Percentiles rank a stretch among this genome's conserved stretches.
phyloP scores from a whole-genome alignment of 257 asterid species.

The Henckelia pumila region DNA sequence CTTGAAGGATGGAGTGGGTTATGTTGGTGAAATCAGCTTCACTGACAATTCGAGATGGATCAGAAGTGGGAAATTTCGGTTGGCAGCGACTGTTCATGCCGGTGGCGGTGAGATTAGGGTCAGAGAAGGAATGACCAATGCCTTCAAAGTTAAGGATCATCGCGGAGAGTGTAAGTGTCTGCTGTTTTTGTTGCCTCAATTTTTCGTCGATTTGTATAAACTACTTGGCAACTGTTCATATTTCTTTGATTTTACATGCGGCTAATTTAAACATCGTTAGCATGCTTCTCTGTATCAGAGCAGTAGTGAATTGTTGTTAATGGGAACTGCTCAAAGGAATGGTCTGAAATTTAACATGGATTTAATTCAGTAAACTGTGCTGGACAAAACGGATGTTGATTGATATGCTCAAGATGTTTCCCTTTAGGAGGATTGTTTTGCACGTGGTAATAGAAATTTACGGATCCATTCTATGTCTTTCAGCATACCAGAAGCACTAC shows the following conservation, averaged over 20 bases:
- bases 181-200: background rate
- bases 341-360: background rate
- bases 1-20: slow-evolving; percentile 67
- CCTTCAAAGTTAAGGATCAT: slow-evolving; percentile 84
- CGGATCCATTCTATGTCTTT: slow-evolving; percentile 16
- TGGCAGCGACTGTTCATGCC: slow-evolving; percentile 47
- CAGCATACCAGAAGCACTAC: slow-evolving; percentile 76
- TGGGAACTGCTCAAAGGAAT: background rate
- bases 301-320: background rate
- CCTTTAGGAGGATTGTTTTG: background rate
- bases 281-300: background rate
- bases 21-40: slow-evolving; percentile 54
- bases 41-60: slow-evolving; percentile 95
- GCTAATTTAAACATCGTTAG: background rate
- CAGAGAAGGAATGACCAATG: slow-evolving; percentile 72
- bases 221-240: background rate
- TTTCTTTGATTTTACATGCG: background rate
- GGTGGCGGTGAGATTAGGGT: slow-evolving; percentile 34
- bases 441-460: slow-evolving; percentile 3
- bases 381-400: background rate
- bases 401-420: background rate
- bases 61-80: slow-evolving; percentile 74
- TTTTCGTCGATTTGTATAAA: background rate
- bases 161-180: slow-evolving; percentile 78
- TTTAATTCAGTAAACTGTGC: background rate